Percentiles rank a stretch among this genome's conserved stretches.
Evolutionary conservation across 2,329 filamentous ascomycete genomes (phyloP).

Genomic region (Dothistroma pini): DNA sequence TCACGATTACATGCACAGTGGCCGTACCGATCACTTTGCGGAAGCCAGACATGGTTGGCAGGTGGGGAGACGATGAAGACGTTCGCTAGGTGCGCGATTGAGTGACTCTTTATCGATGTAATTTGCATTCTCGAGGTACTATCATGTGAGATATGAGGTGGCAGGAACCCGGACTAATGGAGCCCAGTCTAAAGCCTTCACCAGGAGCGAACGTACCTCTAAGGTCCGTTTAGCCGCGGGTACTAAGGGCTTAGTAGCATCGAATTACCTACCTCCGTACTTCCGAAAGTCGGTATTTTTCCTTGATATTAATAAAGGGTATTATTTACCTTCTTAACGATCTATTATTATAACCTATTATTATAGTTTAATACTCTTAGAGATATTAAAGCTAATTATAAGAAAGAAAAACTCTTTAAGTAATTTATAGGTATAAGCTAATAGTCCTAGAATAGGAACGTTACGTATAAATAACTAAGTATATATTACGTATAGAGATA

Average conservation of each 20-base stretch:
- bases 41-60: constrained; percentile 17
- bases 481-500: no score
- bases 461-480: no score
- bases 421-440: no score
- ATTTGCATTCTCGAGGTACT: neutral
- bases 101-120: neutral
- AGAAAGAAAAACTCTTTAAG: no score
- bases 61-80: neutral
- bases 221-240: neutral
- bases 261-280: no score
- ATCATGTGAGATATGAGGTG: neutral
- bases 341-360: no score
- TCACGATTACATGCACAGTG: neutral
- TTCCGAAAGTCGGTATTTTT: no score
- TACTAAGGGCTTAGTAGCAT: neutral
- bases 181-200: neutral
- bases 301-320: no score
- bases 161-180: neutral
- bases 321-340: no score
- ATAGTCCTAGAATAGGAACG: no score
- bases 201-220: neutral
- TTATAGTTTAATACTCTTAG: no score
- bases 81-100: neutral
- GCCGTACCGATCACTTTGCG: constrained; percentile 19
- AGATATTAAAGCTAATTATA: no score